These are phyloP conservation scores for Rhodotorula mucilaginosa DNA, from an alignment of 1,284 basidiomycete species.

Conservation along the genomic window DNA sequence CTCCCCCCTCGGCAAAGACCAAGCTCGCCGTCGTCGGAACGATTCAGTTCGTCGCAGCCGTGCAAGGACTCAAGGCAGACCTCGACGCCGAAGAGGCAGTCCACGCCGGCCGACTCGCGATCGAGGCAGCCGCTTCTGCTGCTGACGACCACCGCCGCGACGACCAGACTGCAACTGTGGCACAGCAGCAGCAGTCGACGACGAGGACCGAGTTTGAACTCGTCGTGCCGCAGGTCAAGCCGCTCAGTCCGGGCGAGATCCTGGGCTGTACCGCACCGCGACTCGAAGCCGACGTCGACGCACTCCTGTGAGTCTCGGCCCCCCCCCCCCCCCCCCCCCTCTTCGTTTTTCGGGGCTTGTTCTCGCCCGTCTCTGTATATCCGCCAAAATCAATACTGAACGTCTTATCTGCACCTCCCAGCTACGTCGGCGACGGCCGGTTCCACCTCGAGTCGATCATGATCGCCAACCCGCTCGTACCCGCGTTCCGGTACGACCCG, in stretches of 20 bases:
- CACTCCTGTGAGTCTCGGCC: constrained; percentile 65
- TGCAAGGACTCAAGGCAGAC: constrained; percentile 80
- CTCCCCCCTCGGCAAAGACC: constrained; percentile 15
- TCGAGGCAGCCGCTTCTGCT: constrained; percentile 19
- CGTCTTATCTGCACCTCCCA: constrained; percentile 46
- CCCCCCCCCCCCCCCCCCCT: too few species aligned
- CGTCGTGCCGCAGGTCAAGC: constrained; percentile 83
- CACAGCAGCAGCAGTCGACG: constrained; percentile 10
- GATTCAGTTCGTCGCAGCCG: constrained; percentile 88
- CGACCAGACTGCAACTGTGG: not conserved
- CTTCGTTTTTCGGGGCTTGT: too few species aligned
- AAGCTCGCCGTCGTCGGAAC: constrained; percentile 82
- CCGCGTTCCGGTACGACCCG: constrained; percentile 97
- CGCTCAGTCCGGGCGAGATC: constrained; percentile 93
- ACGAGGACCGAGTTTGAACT: constrained; percentile 60
- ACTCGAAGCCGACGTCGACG: constrained; percentile 69
- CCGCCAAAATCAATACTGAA: too few species aligned
- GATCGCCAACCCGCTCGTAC: constrained; percentile 95
- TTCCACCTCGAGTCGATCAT: constrained; percentile 99
- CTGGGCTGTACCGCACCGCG: constrained; percentile 93
- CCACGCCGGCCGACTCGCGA: constrained; percentile 22
- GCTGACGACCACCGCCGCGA: not conserved
- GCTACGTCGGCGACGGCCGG: constrained; percentile 95
- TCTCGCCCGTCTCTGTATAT: too few species aligned
- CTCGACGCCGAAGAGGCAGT: constrained; percentile 50